Evolutionary conservation across 2,329 filamentous ascomycete genomes (phyloP), one percentile per base, ranked within the genome.

Genomic region (Orbilia brochopaga): DNA sequence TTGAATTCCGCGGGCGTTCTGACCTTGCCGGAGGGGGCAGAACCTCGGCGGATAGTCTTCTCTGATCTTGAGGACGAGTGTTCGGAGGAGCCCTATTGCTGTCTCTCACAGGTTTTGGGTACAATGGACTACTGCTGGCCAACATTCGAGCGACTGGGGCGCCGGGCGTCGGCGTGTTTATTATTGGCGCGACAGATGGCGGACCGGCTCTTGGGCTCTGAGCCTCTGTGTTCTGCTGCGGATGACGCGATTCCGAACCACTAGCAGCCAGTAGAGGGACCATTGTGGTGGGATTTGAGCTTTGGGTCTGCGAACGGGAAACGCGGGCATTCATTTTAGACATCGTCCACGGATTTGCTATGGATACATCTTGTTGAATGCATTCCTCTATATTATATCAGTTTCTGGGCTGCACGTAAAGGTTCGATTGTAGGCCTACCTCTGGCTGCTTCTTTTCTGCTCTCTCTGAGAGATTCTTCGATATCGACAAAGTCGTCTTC

Each of bases 331-430:
- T 72, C 60, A 72, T 56, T 24, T 72, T 72, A 8, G 60, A 60
- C n/a, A 72, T 72, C n/a, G 44, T 72, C 67, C 67, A 72, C 5
- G 67, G 67, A 35, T 72, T 72, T 7, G 60, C 55, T 51, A 64
- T 65, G 2, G 67, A 61, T 40, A 15, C 55, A 40, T 72, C 60
- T 2, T 30, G 7, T 19, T n/a, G 17, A 11, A 35, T 57, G 52
- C 60, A 42, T 27, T 51, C 42, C n/a, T 72, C 60, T 63, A 24
- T 19, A 54, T 0, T 40, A 30, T 19, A 21, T 70, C 56, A 23
- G 32, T 32, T 27, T 11, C 17, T 37, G 15, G n/a, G 11, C 19
- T n/a, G 17, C 42, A 5, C 8, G 57, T 11, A 15, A 21, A n/a
- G 19, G 52, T 37, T 21, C 6, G 7, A 23, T 27, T 19, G 5